These are phyloP conservation scores for Curvularia lunata DNA, from an alignment of 2,329 filamentous ascomycete genomes.

Conservation along the genomic window DNA sequence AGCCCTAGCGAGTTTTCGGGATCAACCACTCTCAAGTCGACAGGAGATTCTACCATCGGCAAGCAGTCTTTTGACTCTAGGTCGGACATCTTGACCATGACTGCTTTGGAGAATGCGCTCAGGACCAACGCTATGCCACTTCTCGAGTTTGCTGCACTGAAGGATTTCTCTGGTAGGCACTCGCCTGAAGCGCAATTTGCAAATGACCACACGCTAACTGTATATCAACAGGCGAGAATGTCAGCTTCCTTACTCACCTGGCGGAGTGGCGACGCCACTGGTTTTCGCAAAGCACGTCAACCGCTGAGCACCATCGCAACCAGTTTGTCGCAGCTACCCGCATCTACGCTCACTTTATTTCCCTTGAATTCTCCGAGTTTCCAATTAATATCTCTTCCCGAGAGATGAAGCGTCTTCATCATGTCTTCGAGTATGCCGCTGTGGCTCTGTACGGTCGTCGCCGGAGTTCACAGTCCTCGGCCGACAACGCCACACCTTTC, in stretches of 20 bases:
- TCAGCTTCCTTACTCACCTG: slow-evolving; percentile 45
- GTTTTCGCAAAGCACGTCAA: slow-evolving; percentile 31
- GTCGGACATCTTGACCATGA: slow-evolving; percentile 45
- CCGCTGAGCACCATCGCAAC: slow-evolving; percentile 29
- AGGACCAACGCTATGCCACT: slow-evolving; percentile 40
- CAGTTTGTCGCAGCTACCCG: slow-evolving; percentile 41
- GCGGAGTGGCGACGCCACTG: slow-evolving; percentile 44
- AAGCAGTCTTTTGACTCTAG: slow-evolving; percentile 36
- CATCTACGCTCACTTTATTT: slow-evolving; percentile 46
- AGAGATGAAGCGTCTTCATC: slow-evolving; percentile 37
- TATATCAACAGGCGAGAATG: slow-evolving; percentile 37
- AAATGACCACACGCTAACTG: background rate
- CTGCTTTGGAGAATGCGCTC: slow-evolving; percentile 42
- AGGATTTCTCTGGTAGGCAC: slow-evolving; percentile 35
- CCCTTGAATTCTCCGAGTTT: slow-evolving; percentile 43
- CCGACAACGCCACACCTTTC: slow-evolving; percentile 38
- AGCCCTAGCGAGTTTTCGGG: slow-evolving; percentile 24
- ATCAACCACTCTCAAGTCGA: slow-evolving; percentile 28
- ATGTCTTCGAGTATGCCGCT: slow-evolving; percentile 36
- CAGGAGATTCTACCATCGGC: slow-evolving; percentile 15
- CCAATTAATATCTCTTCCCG: slow-evolving; percentile 45
- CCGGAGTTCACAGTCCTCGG: slow-evolving; percentile 23
- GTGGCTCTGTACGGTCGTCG: slow-evolving; percentile 27
- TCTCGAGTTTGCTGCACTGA: slow-evolving; percentile 42
- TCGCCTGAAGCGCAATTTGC: background rate